These are phyloP conservation scores for Herpetomonas samuelpessoai DNA, from an alignment of 208 protist genomes.

Conservation along the genomic window DNA sequence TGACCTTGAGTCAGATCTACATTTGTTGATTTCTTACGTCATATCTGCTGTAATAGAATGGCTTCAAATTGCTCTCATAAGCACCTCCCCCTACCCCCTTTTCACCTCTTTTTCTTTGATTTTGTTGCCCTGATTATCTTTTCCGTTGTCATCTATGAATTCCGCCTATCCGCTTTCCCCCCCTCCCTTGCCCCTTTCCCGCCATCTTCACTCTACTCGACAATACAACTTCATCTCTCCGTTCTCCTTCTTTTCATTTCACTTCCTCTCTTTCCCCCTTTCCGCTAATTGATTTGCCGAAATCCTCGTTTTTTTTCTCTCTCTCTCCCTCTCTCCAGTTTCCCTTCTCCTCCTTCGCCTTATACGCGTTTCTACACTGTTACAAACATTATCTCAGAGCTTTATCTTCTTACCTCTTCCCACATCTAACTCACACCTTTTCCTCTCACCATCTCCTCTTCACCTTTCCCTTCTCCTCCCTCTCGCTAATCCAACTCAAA, in stretches of 20 bases:
- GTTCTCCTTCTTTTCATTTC: slow-evolving; percentile 15
- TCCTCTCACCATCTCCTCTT: slow-evolving; percentile 14
- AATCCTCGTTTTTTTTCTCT: not conserved
- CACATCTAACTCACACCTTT: slow-evolving; percentile 13
- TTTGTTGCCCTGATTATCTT: too few species aligned
- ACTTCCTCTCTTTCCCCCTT: not conserved
- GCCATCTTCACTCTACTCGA: too few species aligned
- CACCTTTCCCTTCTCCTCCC: slow-evolving; percentile 6
- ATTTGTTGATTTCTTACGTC: too few species aligned
- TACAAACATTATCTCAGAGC: slow-evolving; percentile 9
- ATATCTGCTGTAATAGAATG: too few species aligned
- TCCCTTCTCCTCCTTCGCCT: not conserved
- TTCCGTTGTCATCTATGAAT: too few species aligned
- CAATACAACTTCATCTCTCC: too few species aligned
- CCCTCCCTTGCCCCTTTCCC: too few species aligned
- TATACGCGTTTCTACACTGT: not conserved
- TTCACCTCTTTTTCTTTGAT: too few species aligned
- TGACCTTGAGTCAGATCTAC: too few species aligned
- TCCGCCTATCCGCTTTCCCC: too few species aligned
- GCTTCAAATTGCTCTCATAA: too few species aligned
- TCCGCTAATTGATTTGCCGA: not conserved
- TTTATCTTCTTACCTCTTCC: slow-evolving; percentile 1
- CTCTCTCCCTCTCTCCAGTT: slow-evolving; percentile 5
- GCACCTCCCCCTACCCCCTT: too few species aligned
- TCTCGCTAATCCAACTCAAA: not conserved